A percentile compares a stretch with the other conserved stretches of the same genome.
Evolutionary conservation across 1,284 basidiomycete genomes (phyloP).

Genomic region (Veloporphyrellus conicus): DNA sequence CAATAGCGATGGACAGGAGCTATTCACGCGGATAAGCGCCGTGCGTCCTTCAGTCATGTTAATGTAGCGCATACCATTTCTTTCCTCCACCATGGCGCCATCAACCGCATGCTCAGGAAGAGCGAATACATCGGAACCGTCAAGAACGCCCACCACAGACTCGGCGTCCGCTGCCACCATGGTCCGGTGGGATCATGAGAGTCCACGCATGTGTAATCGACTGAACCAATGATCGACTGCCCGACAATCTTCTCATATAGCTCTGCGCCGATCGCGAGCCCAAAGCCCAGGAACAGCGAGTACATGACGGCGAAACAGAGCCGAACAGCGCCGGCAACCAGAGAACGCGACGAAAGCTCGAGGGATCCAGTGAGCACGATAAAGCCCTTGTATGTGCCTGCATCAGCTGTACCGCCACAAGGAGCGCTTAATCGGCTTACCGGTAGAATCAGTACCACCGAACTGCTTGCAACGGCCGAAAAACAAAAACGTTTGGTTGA

Average conservation of each 20-base stretch:
- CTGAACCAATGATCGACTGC: conserved; percentile 44
- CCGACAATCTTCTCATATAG: conserved; percentile 58
- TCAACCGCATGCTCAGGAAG: conserved; percentile 72
- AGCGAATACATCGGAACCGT: conserved; percentile 77
- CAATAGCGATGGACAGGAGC: conserved; percentile 58
- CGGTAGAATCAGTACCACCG: conserved; percentile 85
- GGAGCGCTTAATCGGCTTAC: conserved; percentile 36
- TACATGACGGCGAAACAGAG: conserved; percentile 81
- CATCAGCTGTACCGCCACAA: neutral
- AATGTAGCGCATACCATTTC: conserved; percentile 53
- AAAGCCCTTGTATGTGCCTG: conserved; percentile 50
- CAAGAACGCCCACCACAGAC: conserved; percentile 66
- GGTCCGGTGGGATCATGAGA: conserved; percentile 52
- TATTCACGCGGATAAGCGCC: conserved; percentile 32
- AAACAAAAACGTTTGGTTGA: conserved; percentile 77
- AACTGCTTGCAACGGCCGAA: conserved; percentile 77
- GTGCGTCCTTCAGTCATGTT: neutral
- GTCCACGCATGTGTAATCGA: conserved; percentile 55
- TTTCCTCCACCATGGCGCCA: conserved; percentile 66
- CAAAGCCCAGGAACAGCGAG: conserved; percentile 78
- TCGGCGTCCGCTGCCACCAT: conserved; percentile 60
- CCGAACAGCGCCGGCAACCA: conserved; percentile 81
- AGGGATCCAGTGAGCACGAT: conserved; percentile 79
- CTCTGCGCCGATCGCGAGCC: conserved; percentile 74
- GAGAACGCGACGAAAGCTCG: conserved; percentile 75